Conservation (phyloP, 2,329 filamentous ascomycete genomes). For the Nemania bipapillata region DNA sequence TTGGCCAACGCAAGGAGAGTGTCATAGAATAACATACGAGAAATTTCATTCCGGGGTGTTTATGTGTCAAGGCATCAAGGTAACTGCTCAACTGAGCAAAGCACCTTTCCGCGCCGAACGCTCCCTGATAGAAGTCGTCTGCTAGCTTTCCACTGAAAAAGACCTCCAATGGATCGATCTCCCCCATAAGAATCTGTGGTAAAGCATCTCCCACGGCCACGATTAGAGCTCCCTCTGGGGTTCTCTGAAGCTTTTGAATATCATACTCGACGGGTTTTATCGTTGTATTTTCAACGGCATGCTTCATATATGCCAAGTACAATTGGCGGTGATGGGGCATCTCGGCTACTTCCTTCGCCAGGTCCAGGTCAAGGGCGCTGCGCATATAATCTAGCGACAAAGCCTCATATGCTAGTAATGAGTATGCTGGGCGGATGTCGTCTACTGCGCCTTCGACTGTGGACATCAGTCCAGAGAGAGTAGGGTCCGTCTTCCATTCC, state of each 20-base stretch:
- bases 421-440: slow-evolving; percentile 21
- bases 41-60: slow-evolving; percentile 36
- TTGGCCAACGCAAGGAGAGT: slow-evolving; percentile 9
- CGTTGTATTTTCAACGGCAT: slow-evolving; percentile 27
- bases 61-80: slow-evolving; percentile 35
- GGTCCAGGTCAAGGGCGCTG: slow-evolving; percentile 18
- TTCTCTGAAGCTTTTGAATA: slow-evolving; percentile 32
- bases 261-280: slow-evolving; percentile 28
- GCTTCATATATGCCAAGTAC: slow-evolving; percentile 33
- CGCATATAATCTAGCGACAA: slow-evolving; percentile 36
- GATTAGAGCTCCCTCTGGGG: slow-evolving; percentile 38
- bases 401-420: slow-evolving; percentile 32
- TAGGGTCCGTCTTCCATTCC: slow-evolving; percentile 34
- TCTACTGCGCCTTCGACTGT: slow-evolving; percentile 26
- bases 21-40: slow-evolving; percentile 29
- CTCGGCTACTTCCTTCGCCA: slow-evolving; percentile 11
- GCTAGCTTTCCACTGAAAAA: slow-evolving; percentile 38
- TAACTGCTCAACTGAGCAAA: slow-evolving; percentile 38
- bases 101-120: slow-evolving; percentile 36
- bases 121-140: slow-evolving; percentile 39
- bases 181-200: slow-evolving; percentile 37
- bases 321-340: slow-evolving; percentile 31
- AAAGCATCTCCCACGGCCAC: slow-evolving; percentile 40
- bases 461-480: slow-evolving; percentile 9
- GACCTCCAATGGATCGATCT: slow-evolving; percentile 40